These are phyloP conservation scores for Bruguiera parviflora DNA, from an alignment of 345 rosid species.

Conservation along the genomic window DNA sequence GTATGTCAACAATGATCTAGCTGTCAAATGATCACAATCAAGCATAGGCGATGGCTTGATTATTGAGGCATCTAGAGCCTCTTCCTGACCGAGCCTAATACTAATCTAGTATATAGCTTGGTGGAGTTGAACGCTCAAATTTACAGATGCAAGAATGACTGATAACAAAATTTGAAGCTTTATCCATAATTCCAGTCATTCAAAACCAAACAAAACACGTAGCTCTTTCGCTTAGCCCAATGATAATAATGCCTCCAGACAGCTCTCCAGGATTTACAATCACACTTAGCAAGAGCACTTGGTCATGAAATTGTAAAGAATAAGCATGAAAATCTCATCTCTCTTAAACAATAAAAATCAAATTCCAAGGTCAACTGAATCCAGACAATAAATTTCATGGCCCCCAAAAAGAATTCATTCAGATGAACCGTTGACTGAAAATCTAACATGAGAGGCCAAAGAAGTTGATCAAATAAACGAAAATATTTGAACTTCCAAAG, in stretches of 20 bases:
- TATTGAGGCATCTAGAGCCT: too few relatives aligned
- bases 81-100: too few relatives aligned
- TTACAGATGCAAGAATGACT: background rate
- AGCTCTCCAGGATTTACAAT: background rate
- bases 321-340: background rate
- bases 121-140: too few relatives aligned
- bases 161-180: background rate
- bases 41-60: too few relatives aligned
- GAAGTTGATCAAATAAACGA: background rate
- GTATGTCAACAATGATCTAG: background rate
- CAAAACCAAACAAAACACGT: background rate
- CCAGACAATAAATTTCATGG: background rate
- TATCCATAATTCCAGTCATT: background rate
- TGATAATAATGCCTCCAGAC: background rate
- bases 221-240: background rate
- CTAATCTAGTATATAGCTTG: too few relatives aligned
- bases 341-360: background rate
- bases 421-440: background rate
- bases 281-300: background rate
- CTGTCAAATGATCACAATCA: too few relatives aligned
- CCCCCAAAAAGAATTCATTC: background rate
- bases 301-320: background rate
- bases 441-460: background rate
- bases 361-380: slow-evolving; percentile 1
- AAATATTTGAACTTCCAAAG: background rate